phyloP scores from a whole-genome alignment of 1,284 basidiomycete species.

The Pseudozyma pruni region DNA sequence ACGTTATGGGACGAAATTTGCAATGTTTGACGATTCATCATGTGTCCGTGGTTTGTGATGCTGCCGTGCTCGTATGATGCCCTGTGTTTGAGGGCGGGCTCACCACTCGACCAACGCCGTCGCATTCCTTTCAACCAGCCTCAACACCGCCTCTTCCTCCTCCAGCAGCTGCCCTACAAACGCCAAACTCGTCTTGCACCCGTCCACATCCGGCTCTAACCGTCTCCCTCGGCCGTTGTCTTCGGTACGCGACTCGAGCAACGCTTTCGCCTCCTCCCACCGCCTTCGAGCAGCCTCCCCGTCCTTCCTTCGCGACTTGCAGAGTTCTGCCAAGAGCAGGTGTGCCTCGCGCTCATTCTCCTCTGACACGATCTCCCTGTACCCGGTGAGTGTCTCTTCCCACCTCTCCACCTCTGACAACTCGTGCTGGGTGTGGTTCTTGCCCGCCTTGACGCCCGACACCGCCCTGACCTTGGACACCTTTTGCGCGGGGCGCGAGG shows the following conservation, averaged over 20 bases:
- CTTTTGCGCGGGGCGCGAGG: conserved; percentile 3
- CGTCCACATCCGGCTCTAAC: conserved; percentile 4
- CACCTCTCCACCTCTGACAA: conserved; percentile 27
- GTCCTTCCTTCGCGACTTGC: conserved; percentile 2
- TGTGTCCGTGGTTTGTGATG: too few species aligned
- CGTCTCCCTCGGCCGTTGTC: not conserved
- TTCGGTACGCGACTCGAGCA: not conserved
- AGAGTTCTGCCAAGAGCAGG: conserved; percentile 8
- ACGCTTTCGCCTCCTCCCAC: not conserved
- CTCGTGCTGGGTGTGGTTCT: conserved; percentile 5
- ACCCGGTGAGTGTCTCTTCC: conserved; percentile 49
- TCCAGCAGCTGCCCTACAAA: conserved; percentile 43
- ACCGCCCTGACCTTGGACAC: conserved; percentile 23
- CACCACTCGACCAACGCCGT: conserved; percentile 44
- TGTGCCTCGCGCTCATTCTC: conserved; percentile 44
- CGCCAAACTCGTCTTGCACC: conserved; percentile 11
- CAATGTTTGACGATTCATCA: too few species aligned
- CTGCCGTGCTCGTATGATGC: too few species aligned
- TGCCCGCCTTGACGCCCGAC: conserved; percentile 20
- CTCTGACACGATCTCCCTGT: conserved; percentile 27
- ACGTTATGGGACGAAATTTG: not conserved
- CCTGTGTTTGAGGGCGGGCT: too few species aligned
- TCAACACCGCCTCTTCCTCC: conserved; percentile 39
- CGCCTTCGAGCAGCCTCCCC: conserved; percentile 3
- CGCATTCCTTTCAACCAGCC: conserved; percentile 26